Evolutionary conservation across 495 filamentous ascomycete species (phyloP).

Genomic region (Penicillium cosmopolitanum): DNA sequence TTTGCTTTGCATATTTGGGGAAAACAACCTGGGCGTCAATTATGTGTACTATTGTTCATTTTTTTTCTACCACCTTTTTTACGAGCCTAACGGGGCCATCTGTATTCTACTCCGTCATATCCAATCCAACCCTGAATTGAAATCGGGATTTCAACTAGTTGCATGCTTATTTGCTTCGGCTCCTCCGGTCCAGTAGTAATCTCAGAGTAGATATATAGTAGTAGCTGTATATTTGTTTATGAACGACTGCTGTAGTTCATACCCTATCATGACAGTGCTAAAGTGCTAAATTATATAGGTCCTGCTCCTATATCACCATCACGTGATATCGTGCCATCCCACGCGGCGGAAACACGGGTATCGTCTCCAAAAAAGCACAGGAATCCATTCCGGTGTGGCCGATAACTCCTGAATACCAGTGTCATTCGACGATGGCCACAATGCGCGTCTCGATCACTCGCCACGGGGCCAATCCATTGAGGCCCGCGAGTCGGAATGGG

Average conservation of each 20-base stretch:
- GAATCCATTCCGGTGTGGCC: background rate
- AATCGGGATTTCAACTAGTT: conserved; percentile 7
- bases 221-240: too few relatives aligned
- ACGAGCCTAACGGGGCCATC: conserved; percentile 11
- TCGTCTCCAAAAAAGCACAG: background rate
- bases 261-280: too few relatives aligned
- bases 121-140: conserved; percentile 9
- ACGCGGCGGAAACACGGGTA: too few relatives aligned
- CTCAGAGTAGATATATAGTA: too few relatives aligned
- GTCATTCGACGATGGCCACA: background rate
- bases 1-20: conserved; percentile 22
- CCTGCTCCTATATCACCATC: too few relatives aligned
- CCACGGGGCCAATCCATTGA: conserved; percentile 3
- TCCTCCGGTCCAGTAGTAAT: too few relatives aligned
- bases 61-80: conserved; percentile 11
- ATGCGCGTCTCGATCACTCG: conserved; percentile 15
- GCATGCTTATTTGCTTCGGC: too few relatives aligned
- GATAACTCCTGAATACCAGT: background rate
- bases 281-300: too few relatives aligned
- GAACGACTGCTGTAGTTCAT: too few relatives aligned
- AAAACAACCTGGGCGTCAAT: conserved; percentile 23
- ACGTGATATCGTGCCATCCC: too few relatives aligned
- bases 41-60: conserved; percentile 23
- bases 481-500: conserved; percentile 12
- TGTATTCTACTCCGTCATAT: conserved; percentile 31